Base-by-base conservation (phyloP, 441 rosid species). In the Erodium trifolium region DNA sequence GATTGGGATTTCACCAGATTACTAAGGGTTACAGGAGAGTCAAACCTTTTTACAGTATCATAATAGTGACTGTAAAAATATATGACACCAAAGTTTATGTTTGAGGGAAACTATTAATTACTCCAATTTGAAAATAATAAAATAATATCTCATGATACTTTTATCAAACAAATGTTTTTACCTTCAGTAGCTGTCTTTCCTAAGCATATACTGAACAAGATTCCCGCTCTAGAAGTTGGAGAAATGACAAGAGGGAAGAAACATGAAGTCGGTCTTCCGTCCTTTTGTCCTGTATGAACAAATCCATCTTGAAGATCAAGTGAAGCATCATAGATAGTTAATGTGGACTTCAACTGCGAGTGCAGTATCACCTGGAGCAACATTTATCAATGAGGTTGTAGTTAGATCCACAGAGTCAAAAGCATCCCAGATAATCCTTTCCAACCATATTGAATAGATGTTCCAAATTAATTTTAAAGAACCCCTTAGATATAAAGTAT, bases 241-340 rank as follows among this genome's bases (percentile, higher is more conserved):
- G 98, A 89, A 73, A 89, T 81, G 73, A 80, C 78, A 67, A 92
- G 96, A 2, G 99, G 99, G 72, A 89, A 90, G 78, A 89, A 88
- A 74, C 86, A 79, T 55, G 87, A 80, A 72, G 86, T 77, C 29
- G 98, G 98, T 74, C 99, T 92, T 82, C 99, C 91, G 74, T 87
- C 86, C 45, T 72, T 79, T 79, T 83, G 73, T 66, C 90, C 85
- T 63, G 78, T 76, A 76, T 90, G 97, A 75, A 83, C 76, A 81
- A 95, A 90, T 70, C 97, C 99, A 78, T 82, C 92, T 89, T 92
- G 95, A 78, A 90, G 97, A 73, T 92, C 95, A 77, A 95, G 95
- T 92, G 97, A 90, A 71, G 96, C 90, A 83, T 95, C 98, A 70
- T 78, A 77, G 67, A 95, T 82, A 45, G 88, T 88, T 81, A 90